A percentile compares a stretch with the other conserved stretches of the same genome.
Conservation (phyloP, 164 flowering plant genomes). For the Magnolia changhungtana region DNA sequence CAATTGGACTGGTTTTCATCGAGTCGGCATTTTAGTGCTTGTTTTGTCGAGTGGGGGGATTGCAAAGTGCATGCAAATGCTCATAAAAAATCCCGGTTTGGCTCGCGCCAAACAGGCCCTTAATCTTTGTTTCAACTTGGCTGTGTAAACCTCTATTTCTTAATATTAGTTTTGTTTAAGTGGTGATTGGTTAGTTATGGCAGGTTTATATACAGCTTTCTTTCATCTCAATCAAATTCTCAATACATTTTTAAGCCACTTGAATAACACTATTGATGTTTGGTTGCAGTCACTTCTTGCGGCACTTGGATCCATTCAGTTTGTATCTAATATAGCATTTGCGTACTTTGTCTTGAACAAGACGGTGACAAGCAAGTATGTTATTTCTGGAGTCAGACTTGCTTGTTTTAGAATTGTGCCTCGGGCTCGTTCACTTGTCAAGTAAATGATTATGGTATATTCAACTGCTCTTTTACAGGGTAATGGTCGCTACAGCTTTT, state of each 20-base stretch:
- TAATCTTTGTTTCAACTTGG: no score
- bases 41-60: no score
- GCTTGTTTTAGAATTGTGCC: not conserved
- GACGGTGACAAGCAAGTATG: constrained; percentile 84
- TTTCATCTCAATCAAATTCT: not conserved
- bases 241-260: not conserved
- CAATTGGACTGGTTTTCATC: no score
- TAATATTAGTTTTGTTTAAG: no score
- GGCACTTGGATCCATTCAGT: constrained; percentile 91
- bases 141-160: no score
- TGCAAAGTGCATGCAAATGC: no score
- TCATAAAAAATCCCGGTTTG: no score
- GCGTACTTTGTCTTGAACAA: constrained; percentile 86
- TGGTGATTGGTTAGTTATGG: no score
- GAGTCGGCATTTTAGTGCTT: no score
- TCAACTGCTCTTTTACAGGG: constrained; percentile 40
- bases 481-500: constrained; percentile 83
- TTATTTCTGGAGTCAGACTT: constrained; percentile 13
- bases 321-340: constrained; percentile 93
- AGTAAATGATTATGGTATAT: not conserved
- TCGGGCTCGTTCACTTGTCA: not conserved
- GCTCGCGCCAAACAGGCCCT: no score
- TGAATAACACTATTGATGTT: not conserved
- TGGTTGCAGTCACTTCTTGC: constrained; percentile 90
- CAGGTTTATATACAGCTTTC: no score